Evolutionary conservation across 768 basidiomycete genomes (phyloP).

Genomic region (Trametes punicea): DNA sequence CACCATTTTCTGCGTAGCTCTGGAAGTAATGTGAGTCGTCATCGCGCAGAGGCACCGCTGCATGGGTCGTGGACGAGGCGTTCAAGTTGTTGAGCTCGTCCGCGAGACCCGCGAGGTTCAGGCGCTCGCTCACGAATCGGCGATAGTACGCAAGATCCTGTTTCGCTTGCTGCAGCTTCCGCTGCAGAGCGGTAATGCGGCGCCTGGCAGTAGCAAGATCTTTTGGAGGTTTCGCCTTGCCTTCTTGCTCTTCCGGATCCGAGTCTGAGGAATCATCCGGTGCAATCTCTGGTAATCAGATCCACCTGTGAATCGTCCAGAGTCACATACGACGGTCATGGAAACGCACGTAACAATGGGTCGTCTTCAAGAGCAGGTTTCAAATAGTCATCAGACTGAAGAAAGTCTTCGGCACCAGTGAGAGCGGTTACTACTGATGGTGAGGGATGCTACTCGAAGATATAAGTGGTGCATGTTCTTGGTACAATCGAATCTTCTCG

Average conservation of each 20-base stretch:
- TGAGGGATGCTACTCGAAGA: conserved; percentile 47
- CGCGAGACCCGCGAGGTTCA: conserved; percentile 44
- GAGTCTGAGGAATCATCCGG: conserved; percentile 76
- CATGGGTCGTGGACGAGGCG: conserved; percentile 23
- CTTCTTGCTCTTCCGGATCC: conserved; percentile 32
- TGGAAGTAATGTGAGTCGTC: conserved; percentile 95
- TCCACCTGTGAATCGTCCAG: background rate
- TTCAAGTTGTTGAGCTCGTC: conserved; percentile 40
- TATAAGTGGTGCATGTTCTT: conserved; percentile 3
- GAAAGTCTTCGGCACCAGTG: conserved; percentile 57
- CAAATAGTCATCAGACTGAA: conserved; percentile 76
- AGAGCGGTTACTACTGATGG: conserved; percentile 44
- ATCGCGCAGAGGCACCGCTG: conserved; percentile 48
- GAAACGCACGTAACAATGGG: conserved; percentile 75
- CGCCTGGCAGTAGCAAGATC: conserved; percentile 35
- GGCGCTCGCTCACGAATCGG: conserved; percentile 48
- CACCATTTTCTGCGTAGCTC: conserved; percentile 86
- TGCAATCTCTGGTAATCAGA: conserved; percentile 45
- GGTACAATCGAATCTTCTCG: background rate
- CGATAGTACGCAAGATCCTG: conserved; percentile 64
- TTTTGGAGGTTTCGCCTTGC: conserved; percentile 25
- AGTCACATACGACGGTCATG: background rate
- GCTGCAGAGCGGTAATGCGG: conserved; percentile 58
- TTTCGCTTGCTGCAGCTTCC: conserved; percentile 55
- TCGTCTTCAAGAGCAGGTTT: conserved; percentile 83